A percentile compares a stretch with the other conserved stretches of the same genome.
Conservation (phyloP, 108 stramenopile species). For the Nitzschia palea region DNA sequence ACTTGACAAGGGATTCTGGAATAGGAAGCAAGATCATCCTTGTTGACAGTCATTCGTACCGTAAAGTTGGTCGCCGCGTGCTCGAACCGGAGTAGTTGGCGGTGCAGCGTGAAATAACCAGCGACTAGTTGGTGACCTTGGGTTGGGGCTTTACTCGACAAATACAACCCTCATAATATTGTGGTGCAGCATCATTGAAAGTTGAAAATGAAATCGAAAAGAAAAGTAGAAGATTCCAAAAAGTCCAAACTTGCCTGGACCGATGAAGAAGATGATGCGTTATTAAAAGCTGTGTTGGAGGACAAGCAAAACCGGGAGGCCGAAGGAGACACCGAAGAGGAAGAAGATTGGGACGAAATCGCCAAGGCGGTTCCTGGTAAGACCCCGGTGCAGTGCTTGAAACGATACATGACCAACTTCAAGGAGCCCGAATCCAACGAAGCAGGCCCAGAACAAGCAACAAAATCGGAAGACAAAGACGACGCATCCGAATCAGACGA, state of each 20-base stretch:
- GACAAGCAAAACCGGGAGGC: constrained; percentile 60
- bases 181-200: too few relatives aligned
- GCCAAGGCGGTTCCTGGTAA: constrained; percentile 59
- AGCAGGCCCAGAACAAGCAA: constrained; percentile 3
- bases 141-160: too few relatives aligned
- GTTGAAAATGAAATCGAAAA: constrained; percentile 31
- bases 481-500: constrained; percentile 24
- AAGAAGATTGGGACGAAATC: constrained; percentile 71
- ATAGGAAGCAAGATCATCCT: too few relatives aligned
- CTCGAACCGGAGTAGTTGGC: too few relatives aligned
- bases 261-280: constrained; percentile 79
- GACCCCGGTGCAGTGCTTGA: constrained; percentile 70
- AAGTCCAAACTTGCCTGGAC: constrained; percentile 55
- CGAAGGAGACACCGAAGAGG: constrained; percentile 41
- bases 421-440: constrained; percentile 1
- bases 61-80: too few relatives aligned
- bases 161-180: too few relatives aligned
- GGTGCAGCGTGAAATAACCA: too few relatives aligned
- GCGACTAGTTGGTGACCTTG: too few relatives aligned
- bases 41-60: too few relatives aligned
- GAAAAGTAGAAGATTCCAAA: constrained; percentile 26
- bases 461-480: neutral
- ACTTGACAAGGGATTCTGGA: too few relatives aligned
- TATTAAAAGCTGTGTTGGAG: constrained; percentile 79
- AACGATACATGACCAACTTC: constrained; percentile 8